Evolutionary conservation across 2,329 filamentous ascomycete genomes (phyloP), one percentile per base, ranked within the genome.

Genomic region (Clonostachys rosea): DNA sequence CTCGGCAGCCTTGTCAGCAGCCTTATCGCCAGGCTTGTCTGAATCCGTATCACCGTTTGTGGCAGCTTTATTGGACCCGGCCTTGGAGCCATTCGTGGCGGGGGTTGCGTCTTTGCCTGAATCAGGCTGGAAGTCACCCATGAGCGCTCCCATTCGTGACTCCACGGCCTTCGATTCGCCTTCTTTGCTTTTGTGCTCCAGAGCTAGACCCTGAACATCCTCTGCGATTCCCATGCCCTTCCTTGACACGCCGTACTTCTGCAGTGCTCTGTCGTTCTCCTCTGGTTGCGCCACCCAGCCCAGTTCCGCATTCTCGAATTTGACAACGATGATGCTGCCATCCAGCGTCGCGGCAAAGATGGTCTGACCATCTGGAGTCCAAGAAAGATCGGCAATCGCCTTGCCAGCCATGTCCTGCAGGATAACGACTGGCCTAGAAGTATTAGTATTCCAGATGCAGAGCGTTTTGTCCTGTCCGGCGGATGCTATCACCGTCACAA

Each of bases 371-470:
- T 96, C 90, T 0, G 94, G 94, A 6, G 87, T 87, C 94, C 94
- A 99, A 0, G 92, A 84, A 46, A 99, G 74, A 68, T 99, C 94
- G 2, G 91, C 95, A 54, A 99, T 92, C 1, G 94, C 89, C 64
- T 99, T 99, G 40, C 83, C 83, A 16, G 89, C 86, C 49, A 99
- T 68, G 57, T 97, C 92, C 61, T 96, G 90, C 10, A 91, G 78
- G 45, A 97, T 91, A 17, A 96, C 85, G 17, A 97, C 85, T 0
- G 94, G 94, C 18, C 94, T 77, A 1, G 94, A 91, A 20, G 89
- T 95, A 60, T 91, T 96, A 2, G 95, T 99, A 57, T 96, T 97
- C 94, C 94, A 99, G 36, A 99, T 86, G 59, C 90, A 96, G 40
- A 99, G 69, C 3, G 91, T 94, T 67, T 96, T 97, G 64, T 99